A percentile compares a stretch with the other conserved stretches of the same genome.
Evolutionary conservation across 208 protist genomes (phyloP).

Genomic region (Crithidia brevicula): DNA sequence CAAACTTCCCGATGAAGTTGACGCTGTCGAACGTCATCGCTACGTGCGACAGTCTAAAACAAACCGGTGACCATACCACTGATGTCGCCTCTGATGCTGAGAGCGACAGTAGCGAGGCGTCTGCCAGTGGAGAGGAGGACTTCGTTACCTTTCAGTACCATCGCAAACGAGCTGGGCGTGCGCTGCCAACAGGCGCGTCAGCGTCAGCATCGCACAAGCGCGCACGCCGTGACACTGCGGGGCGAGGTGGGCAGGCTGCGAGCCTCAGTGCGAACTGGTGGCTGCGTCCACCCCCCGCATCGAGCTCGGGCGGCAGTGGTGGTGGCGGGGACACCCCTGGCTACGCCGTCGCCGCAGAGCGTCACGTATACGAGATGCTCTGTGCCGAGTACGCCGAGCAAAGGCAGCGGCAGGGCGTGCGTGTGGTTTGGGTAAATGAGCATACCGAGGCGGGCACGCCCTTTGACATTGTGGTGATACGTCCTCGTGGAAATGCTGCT

Average conservation of each 20-base stretch:
- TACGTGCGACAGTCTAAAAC: not conserved
- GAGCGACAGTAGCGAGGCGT: not conserved
- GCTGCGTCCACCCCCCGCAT: conserved; percentile 21
- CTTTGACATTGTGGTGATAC: conserved; percentile 80
- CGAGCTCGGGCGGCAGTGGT: conserved; percentile 3
- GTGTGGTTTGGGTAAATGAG: conserved; percentile 85
- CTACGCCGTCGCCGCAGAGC: conserved; percentile 77
- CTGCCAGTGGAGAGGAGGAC: not conserved
- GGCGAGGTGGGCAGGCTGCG: not conserved
- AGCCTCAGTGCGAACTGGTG: conserved; percentile 6
- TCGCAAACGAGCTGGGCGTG: not conserved
- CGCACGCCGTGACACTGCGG: not conserved
- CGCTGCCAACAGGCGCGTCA: not conserved
- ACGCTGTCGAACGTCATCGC: conserved; percentile 10
- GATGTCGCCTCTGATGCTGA: not conserved
- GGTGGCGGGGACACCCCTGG: conserved; percentile 30
- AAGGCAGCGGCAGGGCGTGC: conserved; percentile 22
- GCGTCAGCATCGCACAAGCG: not conserved
- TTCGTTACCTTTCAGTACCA: conserved; percentile 36
- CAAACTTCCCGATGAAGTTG: conserved; percentile 19
- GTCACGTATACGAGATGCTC: conserved; percentile 67
- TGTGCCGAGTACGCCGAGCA: conserved; percentile 37
- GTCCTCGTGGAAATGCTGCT: conserved; percentile 1
- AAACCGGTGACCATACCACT: not conserved
- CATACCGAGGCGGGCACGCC: conserved; percentile 61